These are phyloP conservation scores for Physcia stellaris DNA, from an alignment of 495 filamentous ascomycete genomes.

Conservation along the genomic window DNA sequence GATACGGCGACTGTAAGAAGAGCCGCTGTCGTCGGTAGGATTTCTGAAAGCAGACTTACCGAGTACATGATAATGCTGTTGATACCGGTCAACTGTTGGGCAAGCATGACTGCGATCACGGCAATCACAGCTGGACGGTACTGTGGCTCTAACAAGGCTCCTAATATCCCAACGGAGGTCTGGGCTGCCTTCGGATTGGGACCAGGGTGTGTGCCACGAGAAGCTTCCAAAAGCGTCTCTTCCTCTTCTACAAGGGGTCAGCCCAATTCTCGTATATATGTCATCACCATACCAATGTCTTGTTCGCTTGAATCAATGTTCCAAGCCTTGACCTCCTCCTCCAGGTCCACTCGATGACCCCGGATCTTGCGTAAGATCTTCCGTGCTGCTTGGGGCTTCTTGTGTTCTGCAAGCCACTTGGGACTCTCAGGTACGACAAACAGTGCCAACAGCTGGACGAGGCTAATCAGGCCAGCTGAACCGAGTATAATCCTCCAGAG, in stretches of 20 bases:
- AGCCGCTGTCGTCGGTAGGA: constrained; percentile 64
- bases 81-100: constrained; percentile 84
- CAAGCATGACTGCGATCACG: constrained; percentile 80
- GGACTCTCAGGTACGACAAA: constrained; percentile 72
- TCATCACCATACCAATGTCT: constrained; percentile 18
- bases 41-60: constrained; percentile 64
- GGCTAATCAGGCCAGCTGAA: constrained; percentile 54
- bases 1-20: constrained; percentile 76
- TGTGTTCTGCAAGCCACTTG: constrained; percentile 63
- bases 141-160: constrained; percentile 46
- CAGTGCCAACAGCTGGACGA: constrained; percentile 51
- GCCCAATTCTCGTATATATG: background rate
- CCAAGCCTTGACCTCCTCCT: constrained; percentile 58
- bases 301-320: constrained; percentile 29
- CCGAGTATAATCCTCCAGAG: constrained; percentile 76
- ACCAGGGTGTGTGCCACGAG: constrained; percentile 16
- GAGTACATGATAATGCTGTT: constrained; percentile 99
- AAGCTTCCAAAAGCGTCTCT: constrained; percentile 30
- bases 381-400: constrained; percentile 45
- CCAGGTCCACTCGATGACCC: constrained; percentile 52
- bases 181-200: constrained; percentile 19
- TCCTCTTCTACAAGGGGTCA: constrained; percentile 21
- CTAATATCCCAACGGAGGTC: constrained; percentile 48
- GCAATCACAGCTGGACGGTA: constrained; percentile 70
- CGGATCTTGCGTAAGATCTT: constrained; percentile 59